phyloP scores from a whole-genome alignment of 2,329 filamentous ascomycete species.

The Decorospora gaudefroyi region DNA sequence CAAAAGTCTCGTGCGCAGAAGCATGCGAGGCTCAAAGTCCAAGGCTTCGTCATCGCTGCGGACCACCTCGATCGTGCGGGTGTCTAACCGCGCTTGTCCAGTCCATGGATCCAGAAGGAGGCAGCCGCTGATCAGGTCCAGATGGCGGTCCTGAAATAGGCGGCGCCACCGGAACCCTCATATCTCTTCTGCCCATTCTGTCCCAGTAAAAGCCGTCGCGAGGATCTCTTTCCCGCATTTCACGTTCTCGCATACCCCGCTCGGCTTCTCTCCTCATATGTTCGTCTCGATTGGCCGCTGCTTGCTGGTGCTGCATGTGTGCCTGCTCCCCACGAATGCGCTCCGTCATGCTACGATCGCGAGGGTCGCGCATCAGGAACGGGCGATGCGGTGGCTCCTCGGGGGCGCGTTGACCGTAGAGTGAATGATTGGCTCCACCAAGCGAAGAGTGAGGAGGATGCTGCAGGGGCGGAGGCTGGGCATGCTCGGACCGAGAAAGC shows the following conservation, averaged over 20 bases:
- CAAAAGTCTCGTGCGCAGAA: background rate
- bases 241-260: constrained; percentile 29
- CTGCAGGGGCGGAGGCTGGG: constrained; percentile 37
- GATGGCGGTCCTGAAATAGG: constrained; percentile 22
- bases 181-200: constrained; percentile 26
- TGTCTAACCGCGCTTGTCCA: constrained; percentile 29
- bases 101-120: constrained; percentile 24
- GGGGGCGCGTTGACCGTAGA: constrained; percentile 34
- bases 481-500: constrained; percentile 35
- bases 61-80: constrained; percentile 21
- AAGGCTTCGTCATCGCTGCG: constrained; percentile 15
- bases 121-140: constrained; percentile 20
- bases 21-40: background rate
- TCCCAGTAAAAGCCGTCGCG: constrained; percentile 29
- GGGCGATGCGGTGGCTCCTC: constrained; percentile 38
- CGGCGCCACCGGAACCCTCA: constrained; percentile 20
- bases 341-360: constrained; percentile 32
- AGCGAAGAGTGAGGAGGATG: constrained; percentile 42
- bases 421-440: constrained; percentile 31
- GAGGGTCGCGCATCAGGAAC: constrained; percentile 25
- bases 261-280: constrained; percentile 29
- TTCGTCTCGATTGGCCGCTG: constrained; percentile 24
- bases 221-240: constrained; percentile 24
- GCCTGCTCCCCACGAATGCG: constrained; percentile 41
- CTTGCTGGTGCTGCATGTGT: constrained; percentile 9